phyloP scores from a whole-genome alignment of 2,329 filamentous ascomycete species.

The Fusarium xyrophilum region DNA sequence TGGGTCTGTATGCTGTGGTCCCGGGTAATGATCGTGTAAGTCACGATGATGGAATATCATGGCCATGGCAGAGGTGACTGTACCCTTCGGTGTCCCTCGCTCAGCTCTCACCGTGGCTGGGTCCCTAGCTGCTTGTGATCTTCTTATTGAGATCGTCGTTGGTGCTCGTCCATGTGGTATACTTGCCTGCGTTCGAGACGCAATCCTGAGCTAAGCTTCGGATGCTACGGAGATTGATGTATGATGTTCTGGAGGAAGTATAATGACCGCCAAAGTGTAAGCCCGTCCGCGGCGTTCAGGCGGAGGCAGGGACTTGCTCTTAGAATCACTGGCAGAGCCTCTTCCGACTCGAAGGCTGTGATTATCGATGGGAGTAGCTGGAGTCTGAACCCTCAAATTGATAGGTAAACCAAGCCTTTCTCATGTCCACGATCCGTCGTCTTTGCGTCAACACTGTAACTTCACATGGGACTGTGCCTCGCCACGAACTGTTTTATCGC shows the following conservation, averaged over 20 bases:
- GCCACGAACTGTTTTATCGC: too few relatives aligned
- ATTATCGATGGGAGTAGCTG: fast-evolving
- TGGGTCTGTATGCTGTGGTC: not conserved
- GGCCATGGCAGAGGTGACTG: not conserved
- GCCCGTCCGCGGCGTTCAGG: not conserved
- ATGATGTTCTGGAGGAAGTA: too few relatives aligned
- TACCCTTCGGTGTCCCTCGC: not conserved
- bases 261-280: not conserved
- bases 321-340: fast-evolving
- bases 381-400: not conserved
- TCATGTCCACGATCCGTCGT: too few relatives aligned
- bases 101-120: too few relatives aligned
- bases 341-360: not conserved
- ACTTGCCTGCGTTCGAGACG: not conserved
- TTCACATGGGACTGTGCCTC: too few relatives aligned
- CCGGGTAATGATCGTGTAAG: not conserved
- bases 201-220: not conserved
- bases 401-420: too few relatives aligned
- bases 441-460: too few relatives aligned
- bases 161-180: not conserved
- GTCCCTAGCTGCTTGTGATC: not conserved
- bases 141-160: not conserved
- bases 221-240: not conserved
- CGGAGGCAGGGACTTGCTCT: fast-evolving
- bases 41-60: not conserved